Percentiles rank a stretch among this genome's conserved stretches.
phyloP scores from a whole-genome alignment of 176 grass and related monocot species.

The Lolium multiflorum region DNA sequence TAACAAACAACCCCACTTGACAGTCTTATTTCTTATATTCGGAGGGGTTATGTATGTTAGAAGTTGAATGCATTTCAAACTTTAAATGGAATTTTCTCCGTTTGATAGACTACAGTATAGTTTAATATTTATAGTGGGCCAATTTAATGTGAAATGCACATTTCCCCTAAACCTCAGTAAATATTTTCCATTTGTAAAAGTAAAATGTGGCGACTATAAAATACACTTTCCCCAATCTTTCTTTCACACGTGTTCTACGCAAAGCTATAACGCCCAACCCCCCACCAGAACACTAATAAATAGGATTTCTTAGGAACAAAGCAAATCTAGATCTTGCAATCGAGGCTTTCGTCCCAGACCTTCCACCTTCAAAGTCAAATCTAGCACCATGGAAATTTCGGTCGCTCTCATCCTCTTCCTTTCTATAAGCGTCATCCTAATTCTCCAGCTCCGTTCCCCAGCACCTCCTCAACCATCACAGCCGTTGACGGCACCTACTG shows the following conservation, averaged over 20 bases:
- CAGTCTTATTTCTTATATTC: slow-evolving; percentile 7
- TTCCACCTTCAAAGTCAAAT: background rate
- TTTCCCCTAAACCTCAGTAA: background rate
- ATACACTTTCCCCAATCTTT: background rate
- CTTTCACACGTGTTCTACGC: background rate
- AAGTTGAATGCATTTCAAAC: background rate
- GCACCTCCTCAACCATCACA: slow-evolving; percentile 24
- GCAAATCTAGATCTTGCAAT: slow-evolving; percentile 18
- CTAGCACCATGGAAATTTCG: background rate
- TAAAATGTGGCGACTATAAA: background rate
- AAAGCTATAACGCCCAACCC: background rate
- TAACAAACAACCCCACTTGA: slow-evolving; percentile 26
- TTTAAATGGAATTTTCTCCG: background rate
- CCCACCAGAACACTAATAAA: background rate
- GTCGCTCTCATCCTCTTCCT: background rate
- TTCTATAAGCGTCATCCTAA: background rate
- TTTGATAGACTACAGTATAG: background rate
- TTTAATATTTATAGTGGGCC: background rate
- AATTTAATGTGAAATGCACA: background rate
- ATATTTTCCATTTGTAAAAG: background rate
- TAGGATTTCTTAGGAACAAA: background rate
- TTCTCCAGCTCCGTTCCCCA: background rate
- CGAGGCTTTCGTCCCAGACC: background rate
- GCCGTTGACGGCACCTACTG: background rate
- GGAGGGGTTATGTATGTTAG: background rate